Evolutionary conservation across 2,329 filamentous ascomycete species (phyloP), one percentile per base, ranked within the genome.

Genomic region (Hymenoscyphus linearis): DNA sequence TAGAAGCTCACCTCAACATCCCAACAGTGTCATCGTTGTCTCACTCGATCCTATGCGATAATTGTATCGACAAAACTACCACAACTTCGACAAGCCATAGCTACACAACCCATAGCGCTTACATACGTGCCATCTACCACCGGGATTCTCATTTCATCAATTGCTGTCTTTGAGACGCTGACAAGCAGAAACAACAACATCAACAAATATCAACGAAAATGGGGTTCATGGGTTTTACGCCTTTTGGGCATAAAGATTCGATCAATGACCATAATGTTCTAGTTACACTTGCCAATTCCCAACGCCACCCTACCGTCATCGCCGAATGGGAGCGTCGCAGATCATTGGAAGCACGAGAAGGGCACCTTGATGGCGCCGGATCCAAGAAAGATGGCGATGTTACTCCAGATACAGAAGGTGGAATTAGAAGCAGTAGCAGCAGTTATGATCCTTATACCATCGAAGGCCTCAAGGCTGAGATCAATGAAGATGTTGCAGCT

Each of bases 381-480:
- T 56, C 26, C 25, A 62, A 60, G n/a, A 52, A 55, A 18, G 57
- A 36, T 7, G 44, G 44, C 12, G 44, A 47, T 47, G 18, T 47
- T 22, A 47, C 44, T 47, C 26, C 34, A 22, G 55, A 61, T 52
- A 35, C 37, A 7, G 62, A 68, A 62, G 54, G 53, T 36, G 79
- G 80, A 12, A 70, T 85, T 61, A 75, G 80, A 68, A 82, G 80
- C 75, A 76, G 76, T 55, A 78, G 77, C 2, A 78, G 77, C 62
- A 82, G 83, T 69, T 85, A 89, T 69, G 62, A 55, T 60, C 66
- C 67, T 4, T 65, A 66, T 55, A 91, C 86, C 47, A 78, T 93
- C 59, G 88, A 91, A 66, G 82, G 82, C 4, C 75, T 93, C 63
- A 82, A 87, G 66, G 83, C 82, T 61, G 88, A 91, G 69, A 83